These are phyloP conservation scores for Trichophyton equinum DNA, from an alignment of 2,329 filamentous ascomycete species.

Conservation along the genomic window DNA sequence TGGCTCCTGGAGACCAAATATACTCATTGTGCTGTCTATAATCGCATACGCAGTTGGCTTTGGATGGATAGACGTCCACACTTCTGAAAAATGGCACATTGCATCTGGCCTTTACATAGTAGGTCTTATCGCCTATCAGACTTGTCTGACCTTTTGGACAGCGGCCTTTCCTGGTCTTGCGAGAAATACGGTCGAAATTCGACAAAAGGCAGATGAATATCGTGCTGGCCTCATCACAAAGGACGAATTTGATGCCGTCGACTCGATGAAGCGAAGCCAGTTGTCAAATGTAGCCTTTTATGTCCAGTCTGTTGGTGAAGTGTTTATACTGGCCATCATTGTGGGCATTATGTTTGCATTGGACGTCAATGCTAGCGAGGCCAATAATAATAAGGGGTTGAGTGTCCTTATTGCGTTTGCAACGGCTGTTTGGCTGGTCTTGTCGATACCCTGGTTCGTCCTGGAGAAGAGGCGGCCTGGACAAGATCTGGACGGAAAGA, in stretches of 20 bases:
- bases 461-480: constrained; percentile 53
- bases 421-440: constrained; percentile 50
- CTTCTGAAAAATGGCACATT: constrained; percentile 45
- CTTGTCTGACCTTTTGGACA: constrained; percentile 57
- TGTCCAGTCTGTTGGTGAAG: constrained; percentile 49
- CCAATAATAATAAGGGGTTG: constrained; percentile 54
- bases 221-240: constrained; percentile 42
- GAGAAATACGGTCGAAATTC: constrained; percentile 41
- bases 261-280: constrained; percentile 51
- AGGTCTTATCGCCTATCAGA: constrained; percentile 53
- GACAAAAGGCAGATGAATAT: constrained; percentile 39
- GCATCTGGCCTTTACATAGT: constrained; percentile 54
- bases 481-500: constrained; percentile 35
- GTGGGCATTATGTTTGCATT: constrained; percentile 52
- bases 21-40: constrained; percentile 49
- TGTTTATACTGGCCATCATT: constrained; percentile 51
- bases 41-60: constrained; percentile 53
- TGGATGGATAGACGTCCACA: constrained; percentile 54
- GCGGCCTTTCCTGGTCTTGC: constrained; percentile 50
- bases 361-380: constrained; percentile 45
- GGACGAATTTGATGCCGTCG: constrained; percentile 48
- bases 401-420: constrained; percentile 54
- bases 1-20: constrained; percentile 50
- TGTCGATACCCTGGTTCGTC: constrained; percentile 55
- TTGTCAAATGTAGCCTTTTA: constrained; percentile 54